Evolutionary conservation across 1,284 basidiomycete species (phyloP), one percentile per base, ranked within the genome.

Genomic region (Cystobasidium pallidum): DNA sequence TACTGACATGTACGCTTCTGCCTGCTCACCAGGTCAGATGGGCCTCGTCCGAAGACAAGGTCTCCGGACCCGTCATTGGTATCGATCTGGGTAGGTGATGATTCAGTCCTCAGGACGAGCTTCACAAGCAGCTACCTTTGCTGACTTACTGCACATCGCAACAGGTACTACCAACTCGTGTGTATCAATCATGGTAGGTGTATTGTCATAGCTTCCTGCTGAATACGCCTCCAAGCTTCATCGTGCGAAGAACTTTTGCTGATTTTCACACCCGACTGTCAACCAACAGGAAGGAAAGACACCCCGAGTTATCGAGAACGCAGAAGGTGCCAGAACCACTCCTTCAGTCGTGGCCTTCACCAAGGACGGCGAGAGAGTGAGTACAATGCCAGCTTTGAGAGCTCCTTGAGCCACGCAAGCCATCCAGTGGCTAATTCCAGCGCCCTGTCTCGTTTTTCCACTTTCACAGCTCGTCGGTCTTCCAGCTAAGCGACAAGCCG

Each of bases 321-420:
- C 94, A 13, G 95, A 99, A 85, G 95, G 95, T 85, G 92, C 91
- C 75, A 89, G 95, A 79, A 98, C 95, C 76, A 99, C 95, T 34
- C 96, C 96, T 10, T 99, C 95, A 64, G 92, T 97, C 72, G 93
- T 99, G 76, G 96, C 95, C 51, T 99, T 99, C 86, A 94, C 94
- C 76, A 97, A 98, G 83, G 82, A 84, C 47, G 84, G 84, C 78
- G 78, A 83, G 81, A 81, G 80, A 54, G 74, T 79, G 41, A 30
- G 68, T 63, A 24, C 47, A 24, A 3, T 62, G 13, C 43, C 36
- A 15, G 41, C 19, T 49, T 26, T n/a, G 15, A 26, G 34, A 24
- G 7, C 17, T 24, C 45, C 2, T 41, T 43, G 19, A 11, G 24
- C 19, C 4, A 45, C 19, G 43, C 43, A 45, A 45, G 8, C 15